Evolutionary conservation across 129 eudicot genomes (phyloP), one percentile per base, ranked within the genome.

Genomic region (Flaveria linearis): DNA sequence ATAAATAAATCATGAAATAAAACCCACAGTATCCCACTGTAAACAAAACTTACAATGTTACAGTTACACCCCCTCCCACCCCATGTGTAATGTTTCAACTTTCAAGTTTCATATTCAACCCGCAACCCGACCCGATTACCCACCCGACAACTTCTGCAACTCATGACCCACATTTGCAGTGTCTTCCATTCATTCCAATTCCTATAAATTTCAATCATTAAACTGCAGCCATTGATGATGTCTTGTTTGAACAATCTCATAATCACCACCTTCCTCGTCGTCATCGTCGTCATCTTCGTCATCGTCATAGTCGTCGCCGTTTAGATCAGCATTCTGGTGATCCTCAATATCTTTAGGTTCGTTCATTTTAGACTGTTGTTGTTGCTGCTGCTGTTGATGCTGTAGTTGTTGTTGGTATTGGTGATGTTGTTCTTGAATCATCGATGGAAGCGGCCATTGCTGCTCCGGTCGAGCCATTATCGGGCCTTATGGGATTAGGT

Each of bases 391-490:
- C 1, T 61, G 47, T 0, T 75, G 72, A 0, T 76, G 78, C 1
- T 76, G 64, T 14, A 45, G 70, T 3, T 10, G 39, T 36, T 57
- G 68, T 9, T 26, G 74, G 3, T 30, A 82, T 1, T 81, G 84
- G 0, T 69, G 88, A 0, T 78, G 72, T 0, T 82, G 75, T 1
- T 65, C 66, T 61, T 72, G 73, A 33, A 58, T 58, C 6, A 20
- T 68, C 9, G 82, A 73, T 7, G 85, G 86, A 5, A 73, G 73
- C 0, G 93, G 97, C 97, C 97, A 92, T 61, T 92, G 96, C 50
- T 90, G 96, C 66, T 92, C 90, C 8, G 98, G 94, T 33, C 78
- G 84, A 4, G 84, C 96, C 96, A 86, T 88, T 36, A 88, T 86
- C 1, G 98, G 18, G 72, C 80, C 80, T 73, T 36, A n/a, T 84